Evolutionary conservation across 2,329 filamentous ascomycete genomes (phyloP), one percentile per base, ranked within the genome.

Genomic region (Pestalotiopsis sp.): DNA sequence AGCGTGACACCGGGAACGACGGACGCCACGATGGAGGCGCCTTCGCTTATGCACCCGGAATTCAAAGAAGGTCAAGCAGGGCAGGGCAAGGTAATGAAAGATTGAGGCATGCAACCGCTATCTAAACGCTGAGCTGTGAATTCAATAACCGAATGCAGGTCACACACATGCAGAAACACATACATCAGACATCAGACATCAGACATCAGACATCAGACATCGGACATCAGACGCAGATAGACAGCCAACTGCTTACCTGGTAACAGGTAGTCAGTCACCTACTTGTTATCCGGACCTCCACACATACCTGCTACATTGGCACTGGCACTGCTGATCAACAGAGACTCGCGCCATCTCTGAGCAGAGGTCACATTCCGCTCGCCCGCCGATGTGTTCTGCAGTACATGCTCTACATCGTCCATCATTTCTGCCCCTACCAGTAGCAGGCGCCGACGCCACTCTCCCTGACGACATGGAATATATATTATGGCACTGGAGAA

Each of bases 21-120:
- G 25, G 36, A 62, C 59, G 59, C 25, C 59, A 20, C 31, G 59
- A 17, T 62, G 57, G 57, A 27, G 59, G 59, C 38, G 59, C 27
- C 58, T 36, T 62, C 59, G 59, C 59, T 62, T 62, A 62, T 62
- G 59, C 59, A 62, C 17, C 56, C 56, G 17, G 23, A 25, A 25
- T 25, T 25, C 31, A n/a, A 20, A n/a, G 45, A 52, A 20, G 45
- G 45, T 9, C 13, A n/a, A 52, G 17, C 45, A 52, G 17, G 45
- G 20, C 45, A 36, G 31, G 31, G 31, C 45, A 52, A 52, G 45
- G 45, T 52, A 45, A 45, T 45, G 14, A 13, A 31, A 31, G 25
- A 59, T 25, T 14, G 13, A 62, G 25, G 31, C 59, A 36, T 36
- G 59, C 12, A 36, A 20, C 27, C 57, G 27, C 25, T 59, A 13